phyloP scores from a whole-genome alignment of 768 basidiomycete genomes.

The Leccinellum rugosiceps region DNA sequence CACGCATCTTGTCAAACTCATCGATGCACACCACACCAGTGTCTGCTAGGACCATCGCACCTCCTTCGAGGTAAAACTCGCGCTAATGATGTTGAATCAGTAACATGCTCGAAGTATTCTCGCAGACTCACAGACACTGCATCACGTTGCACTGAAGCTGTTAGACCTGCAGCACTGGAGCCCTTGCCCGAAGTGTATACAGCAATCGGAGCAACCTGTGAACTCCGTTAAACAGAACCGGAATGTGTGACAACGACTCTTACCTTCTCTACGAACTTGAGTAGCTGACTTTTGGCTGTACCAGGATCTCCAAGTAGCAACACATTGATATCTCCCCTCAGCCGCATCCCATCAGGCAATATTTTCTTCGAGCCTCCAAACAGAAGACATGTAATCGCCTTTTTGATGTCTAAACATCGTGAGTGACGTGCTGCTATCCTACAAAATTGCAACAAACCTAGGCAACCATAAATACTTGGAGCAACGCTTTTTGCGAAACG shows the following conservation, averaged over 20 bases:
- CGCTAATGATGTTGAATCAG: conserved; percentile 48
- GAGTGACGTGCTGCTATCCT: neutral
- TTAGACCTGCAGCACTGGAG: conserved; percentile 96
- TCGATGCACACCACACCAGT: conserved; percentile 99
- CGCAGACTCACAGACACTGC: conserved; percentile 67
- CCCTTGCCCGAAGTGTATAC: conserved; percentile 99
- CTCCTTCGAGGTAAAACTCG: conserved; percentile 98
- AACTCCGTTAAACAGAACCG: conserved; percentile 1
- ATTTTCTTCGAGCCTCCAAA: conserved; percentile 98
- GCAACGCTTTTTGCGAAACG: conserved; percentile 91
- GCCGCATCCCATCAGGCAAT: conserved; percentile 93
- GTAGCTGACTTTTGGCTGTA: conserved; percentile 95
- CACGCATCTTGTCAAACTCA: conserved; percentile 99
- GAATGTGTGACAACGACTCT: neutral
- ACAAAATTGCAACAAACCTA: conserved; percentile 50
- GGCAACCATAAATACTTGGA: conserved; percentile 94
- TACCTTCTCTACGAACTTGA: conserved; percentile 98
- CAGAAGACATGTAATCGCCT: conserved; percentile 92
- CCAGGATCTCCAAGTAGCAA: conserved; percentile 95
- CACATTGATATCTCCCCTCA: conserved; percentile 98
- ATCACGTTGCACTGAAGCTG: conserved; percentile 95
- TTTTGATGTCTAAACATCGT: conserved; percentile 83
- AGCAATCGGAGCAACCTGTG: conserved; percentile 90
- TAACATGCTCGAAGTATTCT: neutral
- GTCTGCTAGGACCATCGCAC: conserved; percentile 98